A percentile compares a stretch with the other conserved stretches of the same genome.
Evolutionary conservation across 78 protist genomes (phyloP).

Genomic region (Pigoraptor vietnamica): DNA sequence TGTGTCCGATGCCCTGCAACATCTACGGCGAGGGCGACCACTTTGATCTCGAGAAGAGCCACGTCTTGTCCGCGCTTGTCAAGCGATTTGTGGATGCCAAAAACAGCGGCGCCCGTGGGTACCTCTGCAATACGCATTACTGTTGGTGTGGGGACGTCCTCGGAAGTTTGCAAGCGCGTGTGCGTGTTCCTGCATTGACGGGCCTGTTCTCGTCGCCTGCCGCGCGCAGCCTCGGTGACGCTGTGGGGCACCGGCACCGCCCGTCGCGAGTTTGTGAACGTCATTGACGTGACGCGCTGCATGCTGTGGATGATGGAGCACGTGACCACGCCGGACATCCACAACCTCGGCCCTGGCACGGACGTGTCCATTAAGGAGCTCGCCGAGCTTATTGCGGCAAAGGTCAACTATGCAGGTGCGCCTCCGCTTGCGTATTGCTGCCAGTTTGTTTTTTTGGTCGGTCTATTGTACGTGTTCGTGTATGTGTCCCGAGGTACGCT

Average conservation of each 20-base stretch:
- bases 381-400: not conserved
- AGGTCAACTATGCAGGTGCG: not conserved
- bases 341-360: not conserved
- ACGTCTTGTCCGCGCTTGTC: not conserved
- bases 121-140: too few relatives aligned
- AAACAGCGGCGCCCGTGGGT: not conserved
- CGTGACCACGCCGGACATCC: not conserved
- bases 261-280: not conserved
- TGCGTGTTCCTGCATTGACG: too few relatives aligned
- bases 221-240: not conserved
- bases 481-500: too few relatives aligned
- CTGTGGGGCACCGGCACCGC: not conserved
- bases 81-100: not conserved
- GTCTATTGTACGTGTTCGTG: not conserved
- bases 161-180: too few relatives aligned
- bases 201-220: not conserved
- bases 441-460: not conserved
- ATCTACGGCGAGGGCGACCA: not conserved
- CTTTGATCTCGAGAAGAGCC: not conserved
- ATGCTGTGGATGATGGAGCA: not conserved
- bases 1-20: not conserved
- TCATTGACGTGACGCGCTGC: not conserved
- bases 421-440: too few relatives aligned
- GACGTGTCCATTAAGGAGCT: not conserved
- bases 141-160: not conserved